Base-by-base conservation (phyloP, 2,329 filamentous ascomycete species). In the Calonectria pauciramosa region DNA sequence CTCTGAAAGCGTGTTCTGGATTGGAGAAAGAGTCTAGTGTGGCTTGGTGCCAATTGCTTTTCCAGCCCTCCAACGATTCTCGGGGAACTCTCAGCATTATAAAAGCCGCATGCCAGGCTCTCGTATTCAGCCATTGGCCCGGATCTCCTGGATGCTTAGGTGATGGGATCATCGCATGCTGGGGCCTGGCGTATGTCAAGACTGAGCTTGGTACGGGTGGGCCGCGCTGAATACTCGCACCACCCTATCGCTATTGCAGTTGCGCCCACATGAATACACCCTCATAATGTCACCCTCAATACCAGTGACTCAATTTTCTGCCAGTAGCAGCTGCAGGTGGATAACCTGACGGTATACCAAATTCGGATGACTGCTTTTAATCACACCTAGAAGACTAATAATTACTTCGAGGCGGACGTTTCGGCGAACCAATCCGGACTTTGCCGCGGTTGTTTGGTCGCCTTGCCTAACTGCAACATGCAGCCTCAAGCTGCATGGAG, bases 21-120 rank as follows among this genome's bases (percentile, higher is more conserved):
- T n/a, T n/a, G n/a, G n/a, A n/a, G n/a, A n/a, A n/a, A n/a, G n/a
- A n/a, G n/a, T n/a, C n/a, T n/a, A n/a, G n/a, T n/a, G n/a, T n/a
- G n/a, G 32, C 32, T 38, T 3, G 34, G 16, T 4, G 30, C 54
- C 32, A 34, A 60, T 60, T 60, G 32, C n/a, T 5, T 41, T 16
- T 28, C 34, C 1, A 20, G 20, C n/a, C n/a, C n/a, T 28, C n/a
- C 0, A 9, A 6, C 6, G 2, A 1, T 23, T 3, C n/a, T 4
- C 7, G n/a, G 16, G 34, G 34, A 26, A 30, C 34, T 16, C 14
- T 2, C 5, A 7, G 56, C 9, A 41, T 63, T 63, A 41, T 63
- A 41, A 41, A 60, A 63, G 23, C 14, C 56, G 56, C 56, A 63
- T 20, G 18, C 23, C 23, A 30, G 23, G 9, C 4, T 23, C 14